A percentile compares a stretch with the other conserved stretches of the same genome.
Evolutionary conservation across 208 protist genomes (phyloP).

Genomic region (Wallacemonas sp.): DNA sequence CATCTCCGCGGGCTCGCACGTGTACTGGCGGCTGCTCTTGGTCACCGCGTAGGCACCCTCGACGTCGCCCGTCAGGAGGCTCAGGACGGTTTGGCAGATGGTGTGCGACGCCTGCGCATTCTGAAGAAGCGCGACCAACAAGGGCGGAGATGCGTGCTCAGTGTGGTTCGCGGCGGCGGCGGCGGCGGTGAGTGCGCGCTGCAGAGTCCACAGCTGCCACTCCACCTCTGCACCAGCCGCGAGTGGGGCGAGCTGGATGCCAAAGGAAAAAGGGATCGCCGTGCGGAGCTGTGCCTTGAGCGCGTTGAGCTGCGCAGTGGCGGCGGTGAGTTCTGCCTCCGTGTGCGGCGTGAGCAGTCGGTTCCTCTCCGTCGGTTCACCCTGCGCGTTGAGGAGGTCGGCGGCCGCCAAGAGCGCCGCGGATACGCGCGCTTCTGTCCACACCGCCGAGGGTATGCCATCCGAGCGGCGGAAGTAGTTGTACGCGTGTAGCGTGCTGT

Average conservation of each 20-base stretch:
- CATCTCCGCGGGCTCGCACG: slow-evolving; percentile 40
- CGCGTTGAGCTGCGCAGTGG: neutral
- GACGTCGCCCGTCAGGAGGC: slow-evolving; percentile 71
- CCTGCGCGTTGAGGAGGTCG: slow-evolving; percentile 15
- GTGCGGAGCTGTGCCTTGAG: neutral
- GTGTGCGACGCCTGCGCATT: slow-evolving; percentile 31
- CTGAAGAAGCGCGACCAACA: slow-evolving; percentile 15
- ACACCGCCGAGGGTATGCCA: slow-evolving; percentile 47
- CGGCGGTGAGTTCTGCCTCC: neutral
- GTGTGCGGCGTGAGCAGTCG: neutral
- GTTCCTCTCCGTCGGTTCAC: neutral
- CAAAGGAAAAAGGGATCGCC: slow-evolving; percentile 45
- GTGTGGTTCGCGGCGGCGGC: too few relatives aligned
- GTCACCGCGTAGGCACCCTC: slow-evolving; percentile 58
- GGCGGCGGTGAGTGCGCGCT: slow-evolving; percentile 21
- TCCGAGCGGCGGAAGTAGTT: slow-evolving; percentile 77
- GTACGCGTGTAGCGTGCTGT: slow-evolving; percentile 75
- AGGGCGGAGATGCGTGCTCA: neutral
- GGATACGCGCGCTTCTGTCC: slow-evolving; percentile 40
- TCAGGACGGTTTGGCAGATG: slow-evolving; percentile 58
- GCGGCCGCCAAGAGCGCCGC: slow-evolving; percentile 4
- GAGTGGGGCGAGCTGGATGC: slow-evolving; percentile 61
- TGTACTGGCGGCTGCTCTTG: slow-evolving; percentile 54
- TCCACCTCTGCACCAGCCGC: slow-evolving; percentile 53
- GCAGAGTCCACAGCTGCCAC: slow-evolving; percentile 35